Evolutionary conservation across 75 land plant genomes (phyloP).

Genomic region (Adiantum capillusveneris): DNA sequence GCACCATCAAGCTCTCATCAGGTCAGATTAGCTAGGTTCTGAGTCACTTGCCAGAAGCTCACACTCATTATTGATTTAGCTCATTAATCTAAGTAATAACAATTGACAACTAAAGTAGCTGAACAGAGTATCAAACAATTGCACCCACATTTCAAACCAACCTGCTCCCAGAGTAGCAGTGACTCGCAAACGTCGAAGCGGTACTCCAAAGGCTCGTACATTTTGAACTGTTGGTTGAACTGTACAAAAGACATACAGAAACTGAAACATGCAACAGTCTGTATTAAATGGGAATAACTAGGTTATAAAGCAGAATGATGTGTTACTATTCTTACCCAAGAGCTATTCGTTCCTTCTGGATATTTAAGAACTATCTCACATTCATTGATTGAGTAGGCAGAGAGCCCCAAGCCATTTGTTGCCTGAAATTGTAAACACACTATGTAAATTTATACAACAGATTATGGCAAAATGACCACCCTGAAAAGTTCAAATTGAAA

Average conservation of each 20-base stretch:
- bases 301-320: neutral
- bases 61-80: no score
- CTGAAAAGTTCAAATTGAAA: no score
- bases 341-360: conserved; percentile 89
- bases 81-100: no score
- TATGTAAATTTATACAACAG: no score
- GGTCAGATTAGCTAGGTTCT: no score
- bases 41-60: no score
- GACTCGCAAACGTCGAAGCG: conserved; percentile 84
- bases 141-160: no score
- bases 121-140: no score
- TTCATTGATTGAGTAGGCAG: conserved; percentile 69
- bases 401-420: conserved; percentile 76
- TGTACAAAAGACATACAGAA: conserved; percentile 17
- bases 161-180: conserved; percentile 92
- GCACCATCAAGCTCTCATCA: no score
- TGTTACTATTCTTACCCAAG: conserved; percentile 53
- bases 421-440: no score
- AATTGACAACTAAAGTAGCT: no score
- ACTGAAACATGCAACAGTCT: conserved; percentile 5
- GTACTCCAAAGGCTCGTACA: conserved; percentile 84
- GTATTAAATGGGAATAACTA: conserved; percentile 3
- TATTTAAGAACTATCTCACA: conserved; percentile 74
- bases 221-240: conserved; percentile 85
- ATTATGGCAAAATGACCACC: no score